Evolutionary conservation across 352 stramenopile genomes (phyloP), one percentile per base, ranked within the genome.

Genomic region (Globisporangium spinosum): DNA sequence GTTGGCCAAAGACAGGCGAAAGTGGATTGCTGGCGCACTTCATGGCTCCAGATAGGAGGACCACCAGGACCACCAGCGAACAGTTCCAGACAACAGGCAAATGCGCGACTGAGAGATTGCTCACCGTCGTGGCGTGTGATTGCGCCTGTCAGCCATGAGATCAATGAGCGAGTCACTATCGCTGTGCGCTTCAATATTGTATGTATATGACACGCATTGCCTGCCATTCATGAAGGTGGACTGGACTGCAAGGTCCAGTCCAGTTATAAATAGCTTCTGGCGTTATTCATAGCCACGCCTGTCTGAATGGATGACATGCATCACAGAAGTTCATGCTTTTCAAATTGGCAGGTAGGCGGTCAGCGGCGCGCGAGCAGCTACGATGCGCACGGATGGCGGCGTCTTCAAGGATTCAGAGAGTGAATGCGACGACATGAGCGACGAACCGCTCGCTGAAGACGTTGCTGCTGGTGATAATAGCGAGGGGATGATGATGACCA

Each of bases 1-100:
- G 27, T 66, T 66, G 27, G 7, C 13, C 45, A 66, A 25, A 66
- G 20, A 58, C 27, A 49, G 12, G 27, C 7, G 6, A 60, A 38
- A 40, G 29, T 43, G 15, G 13, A 13, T 12, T 23, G 15, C 29
- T 47, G 40, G 12, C 12, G 35, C 35, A 47, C 40, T 47, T 47
- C 40, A 47, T 47, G 40, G 40, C 13, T 47, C 40, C 40, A 47
- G 40, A 47, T 47, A 47, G 40, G 40, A 47, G 40, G 40, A 47
- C 40, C 5, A 5, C 29, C 29, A 32, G 29, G 29, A 20, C 35
- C 35, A 47, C 5, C 40, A 47, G 40, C 15, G 40, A 47, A 43
- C 35, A 43, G 35, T 13, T 43, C 29, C 29, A 43, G 10, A 43
- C 35, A 13, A 43, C 9, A 43, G 15, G 5, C 15, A 47, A 47